These are phyloP conservation scores for Arthrobotrys conoides DNA, from an alignment of 2,329 filamentous ascomycete species.

Conservation along the genomic window DNA sequence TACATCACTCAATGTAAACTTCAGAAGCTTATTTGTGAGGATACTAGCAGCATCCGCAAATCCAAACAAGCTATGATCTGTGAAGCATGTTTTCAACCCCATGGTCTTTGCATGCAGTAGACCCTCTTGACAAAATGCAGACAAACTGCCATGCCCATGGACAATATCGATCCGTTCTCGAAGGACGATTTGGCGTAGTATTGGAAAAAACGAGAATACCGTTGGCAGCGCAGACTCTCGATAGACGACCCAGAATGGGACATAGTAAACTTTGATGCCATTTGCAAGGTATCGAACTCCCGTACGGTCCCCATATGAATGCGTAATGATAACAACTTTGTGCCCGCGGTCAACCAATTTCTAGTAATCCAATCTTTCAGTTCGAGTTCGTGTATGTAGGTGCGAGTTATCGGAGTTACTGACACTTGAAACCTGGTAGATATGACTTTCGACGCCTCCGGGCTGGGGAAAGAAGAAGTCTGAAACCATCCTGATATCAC, in stretches of 20 bases:
- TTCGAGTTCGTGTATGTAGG: not conserved
- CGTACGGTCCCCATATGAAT: constrained; percentile 90
- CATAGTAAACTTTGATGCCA: constrained; percentile 97
- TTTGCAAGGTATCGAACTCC: constrained; percentile 97
- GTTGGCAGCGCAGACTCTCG: constrained; percentile 94
- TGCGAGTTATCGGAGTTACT: constrained; percentile 58
- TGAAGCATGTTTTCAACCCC: constrained; percentile 95
- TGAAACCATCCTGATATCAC: constrained; percentile 82
- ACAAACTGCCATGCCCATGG: constrained; percentile 95
- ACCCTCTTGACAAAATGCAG: constrained; percentile 92
- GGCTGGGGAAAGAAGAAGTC: constrained; percentile 99
- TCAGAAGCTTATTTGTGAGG: constrained; percentile 94
- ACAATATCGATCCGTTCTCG: constrained; percentile 96
- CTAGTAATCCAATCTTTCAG: constrained; percentile 65
- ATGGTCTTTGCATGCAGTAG: constrained; percentile 96
- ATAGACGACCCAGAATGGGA: constrained; percentile 96
- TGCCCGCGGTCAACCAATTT: constrained; percentile 98
- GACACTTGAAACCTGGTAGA: constrained; percentile 92
- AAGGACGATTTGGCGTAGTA: constrained; percentile 96
- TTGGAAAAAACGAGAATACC: constrained; percentile 97
- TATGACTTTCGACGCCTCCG: constrained; percentile 96
- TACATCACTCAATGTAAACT: constrained; percentile 95
- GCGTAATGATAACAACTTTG: constrained; percentile 97
- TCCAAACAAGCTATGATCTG: constrained; percentile 96
- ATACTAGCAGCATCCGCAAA: constrained; percentile 98